These are phyloP conservation scores for Nakazawaea molendinolei DNA, from an alignment of 805 yeast species.

Conservation along the genomic window DNA sequence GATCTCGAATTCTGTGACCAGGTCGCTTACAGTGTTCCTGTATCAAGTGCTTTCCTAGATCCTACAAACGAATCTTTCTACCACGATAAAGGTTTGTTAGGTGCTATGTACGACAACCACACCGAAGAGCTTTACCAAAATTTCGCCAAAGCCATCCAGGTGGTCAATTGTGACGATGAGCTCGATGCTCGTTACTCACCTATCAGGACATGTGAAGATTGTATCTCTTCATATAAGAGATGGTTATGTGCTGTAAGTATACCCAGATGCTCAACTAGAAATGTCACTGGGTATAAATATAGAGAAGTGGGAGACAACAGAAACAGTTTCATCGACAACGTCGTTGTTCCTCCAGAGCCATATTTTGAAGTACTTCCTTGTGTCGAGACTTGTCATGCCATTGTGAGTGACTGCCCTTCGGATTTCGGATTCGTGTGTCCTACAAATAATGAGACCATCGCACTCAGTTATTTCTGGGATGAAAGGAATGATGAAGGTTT, in stretches of 20 bases:
- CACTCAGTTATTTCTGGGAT: slow-evolving; percentile 39
- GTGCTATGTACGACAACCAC: slow-evolving; percentile 52
- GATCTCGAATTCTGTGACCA: slow-evolving; percentile 69
- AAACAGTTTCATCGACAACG: slow-evolving; percentile 45
- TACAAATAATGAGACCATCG: slow-evolving; percentile 23
- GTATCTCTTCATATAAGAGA: slow-evolving; percentile 61
- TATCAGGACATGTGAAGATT: slow-evolving; percentile 63
- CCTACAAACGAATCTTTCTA: slow-evolving; percentile 16
- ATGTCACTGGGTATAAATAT: slow-evolving; percentile 34
- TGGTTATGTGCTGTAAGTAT: slow-evolving; percentile 90
- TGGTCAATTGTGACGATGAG: slow-evolving; percentile 67
- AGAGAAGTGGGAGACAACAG: slow-evolving; percentile 51
- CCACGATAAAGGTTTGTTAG: slow-evolving; percentile 28
- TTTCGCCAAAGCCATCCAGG: slow-evolving; percentile 71
- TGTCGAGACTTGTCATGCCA: slow-evolving; percentile 66
- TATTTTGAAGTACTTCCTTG: slow-evolving; percentile 89
- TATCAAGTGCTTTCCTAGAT: slow-evolving; percentile 19
- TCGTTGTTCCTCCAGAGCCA: slow-evolving; percentile 43
- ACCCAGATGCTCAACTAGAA: slow-evolving; percentile 70
- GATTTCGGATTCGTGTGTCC: slow-evolving; percentile 78
- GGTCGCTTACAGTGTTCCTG: slow-evolving; percentile 87
- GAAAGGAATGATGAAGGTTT: slow-evolving; percentile 16
- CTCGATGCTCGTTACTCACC: slow-evolving; percentile 69
- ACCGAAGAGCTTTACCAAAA: slow-evolving; percentile 52
- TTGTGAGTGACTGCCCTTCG: slow-evolving; percentile 81